phyloP scores from a whole-genome alignment of 192 early-diverging fungal species.

The Linnemannia elongata region DNA sequence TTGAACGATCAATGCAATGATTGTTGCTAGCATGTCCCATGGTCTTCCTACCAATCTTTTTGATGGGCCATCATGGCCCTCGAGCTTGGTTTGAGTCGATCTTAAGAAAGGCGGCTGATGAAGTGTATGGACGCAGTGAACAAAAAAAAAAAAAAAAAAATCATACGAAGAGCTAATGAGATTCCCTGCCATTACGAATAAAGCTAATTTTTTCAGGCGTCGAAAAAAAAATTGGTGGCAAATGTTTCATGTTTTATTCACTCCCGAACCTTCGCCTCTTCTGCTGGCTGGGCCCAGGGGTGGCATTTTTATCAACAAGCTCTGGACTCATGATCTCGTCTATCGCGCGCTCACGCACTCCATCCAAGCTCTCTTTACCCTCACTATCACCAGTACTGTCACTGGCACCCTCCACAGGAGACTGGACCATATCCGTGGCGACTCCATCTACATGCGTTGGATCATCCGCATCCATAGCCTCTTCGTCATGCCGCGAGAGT shows the following conservation, averaged over 20 bases:
- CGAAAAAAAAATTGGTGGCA: no score
- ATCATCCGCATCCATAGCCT: background rate
- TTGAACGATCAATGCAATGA: no score
- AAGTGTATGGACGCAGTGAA: no score
- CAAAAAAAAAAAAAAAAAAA: no score
- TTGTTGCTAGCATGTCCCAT: no score
- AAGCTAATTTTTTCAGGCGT: no score
- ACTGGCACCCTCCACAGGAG: background rate
- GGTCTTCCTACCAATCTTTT: no score
- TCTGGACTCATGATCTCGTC: background rate
- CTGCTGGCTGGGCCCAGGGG: background rate
- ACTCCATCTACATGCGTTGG: background rate
- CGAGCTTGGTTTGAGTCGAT: no score
- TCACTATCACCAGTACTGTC: background rate
- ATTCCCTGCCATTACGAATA: no score
- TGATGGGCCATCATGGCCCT: no score
- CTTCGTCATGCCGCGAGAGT: constrained; percentile 1
- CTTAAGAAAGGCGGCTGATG: no score
- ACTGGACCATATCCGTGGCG: background rate
- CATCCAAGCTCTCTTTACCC: background rate
- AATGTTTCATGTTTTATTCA: background rate
- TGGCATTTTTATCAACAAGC: background rate
- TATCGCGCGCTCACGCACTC: background rate
- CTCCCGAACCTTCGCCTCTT: background rate
- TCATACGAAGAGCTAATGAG: no score